Percentiles rank a stretch among this genome's conserved stretches.
Evolutionary conservation across 2,329 filamentous ascomycete species (phyloP).

Genomic region (Ramularia endophylla): DNA sequence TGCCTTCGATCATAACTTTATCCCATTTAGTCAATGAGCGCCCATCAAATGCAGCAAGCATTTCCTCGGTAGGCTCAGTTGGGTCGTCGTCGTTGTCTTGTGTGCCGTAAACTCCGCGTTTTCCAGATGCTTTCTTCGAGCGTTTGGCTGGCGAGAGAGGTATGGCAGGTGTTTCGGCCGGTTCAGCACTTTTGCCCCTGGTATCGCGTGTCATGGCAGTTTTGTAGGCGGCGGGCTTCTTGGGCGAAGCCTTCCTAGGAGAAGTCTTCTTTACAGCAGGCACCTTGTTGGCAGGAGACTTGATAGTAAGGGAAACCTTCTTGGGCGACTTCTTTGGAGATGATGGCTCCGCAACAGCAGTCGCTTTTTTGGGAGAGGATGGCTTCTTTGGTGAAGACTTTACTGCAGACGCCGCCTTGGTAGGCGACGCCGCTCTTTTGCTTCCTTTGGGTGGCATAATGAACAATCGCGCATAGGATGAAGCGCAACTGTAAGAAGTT

Average conservation of each 20-base stretch:
- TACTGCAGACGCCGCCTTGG: background rate
- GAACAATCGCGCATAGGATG: background rate
- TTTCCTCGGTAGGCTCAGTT: slow-evolving; percentile 5
- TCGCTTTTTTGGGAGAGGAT: background rate
- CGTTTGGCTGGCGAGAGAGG: too few relatives aligned
- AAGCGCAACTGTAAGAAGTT: background rate
- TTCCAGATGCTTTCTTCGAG: too few relatives aligned
- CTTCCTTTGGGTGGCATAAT: slow-evolving; percentile 2
- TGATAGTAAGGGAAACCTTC: background rate
- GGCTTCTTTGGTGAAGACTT: slow-evolving; percentile 7
- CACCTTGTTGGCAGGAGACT: too few relatives aligned
- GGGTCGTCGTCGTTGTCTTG: slow-evolving; percentile 8
- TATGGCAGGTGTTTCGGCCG: background rate
- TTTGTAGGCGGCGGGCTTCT: slow-evolving; percentile 3
- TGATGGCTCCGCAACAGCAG: too few relatives aligned
- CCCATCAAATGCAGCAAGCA: slow-evolving; percentile 8
- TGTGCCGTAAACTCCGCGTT: slow-evolving; percentile 4
- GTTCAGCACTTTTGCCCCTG: background rate
- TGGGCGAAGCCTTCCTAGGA: background rate
- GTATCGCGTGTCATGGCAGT: slow-evolving; percentile 4
- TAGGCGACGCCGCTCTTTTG: slow-evolving; percentile 5
- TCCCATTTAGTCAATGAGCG: slow-evolving; percentile 6
- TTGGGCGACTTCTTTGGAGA: background rate
- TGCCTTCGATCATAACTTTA: slow-evolving; percentile 5
- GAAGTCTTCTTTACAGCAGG: too few relatives aligned